A percentile compares a stretch with the other conserved stretches of the same genome.
These are phyloP conservation scores for Moricandia arvensis DNA, from an alignment of 345 rosid species.

Conservation along the genomic window DNA sequence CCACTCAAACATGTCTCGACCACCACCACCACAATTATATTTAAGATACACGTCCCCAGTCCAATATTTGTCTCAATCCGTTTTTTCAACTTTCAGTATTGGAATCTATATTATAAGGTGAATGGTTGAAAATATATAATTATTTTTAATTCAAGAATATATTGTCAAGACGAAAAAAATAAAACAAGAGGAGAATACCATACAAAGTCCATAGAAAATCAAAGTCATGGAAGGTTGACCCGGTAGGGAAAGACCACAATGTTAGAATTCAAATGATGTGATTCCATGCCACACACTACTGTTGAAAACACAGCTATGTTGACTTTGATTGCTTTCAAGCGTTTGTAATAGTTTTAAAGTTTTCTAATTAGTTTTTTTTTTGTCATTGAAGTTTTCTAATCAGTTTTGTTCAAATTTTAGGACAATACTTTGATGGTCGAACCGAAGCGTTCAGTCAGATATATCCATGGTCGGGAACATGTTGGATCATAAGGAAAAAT, in stretches of 20 bases:
- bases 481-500: background rate
- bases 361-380: background rate
- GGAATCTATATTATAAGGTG: background rate
- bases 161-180: background rate
- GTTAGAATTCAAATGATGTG: conserved; percentile 13
- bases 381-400: background rate
- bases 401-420: background rate
- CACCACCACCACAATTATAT: conserved; percentile 23
- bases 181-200: background rate
- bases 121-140: background rate
- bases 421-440: background rate
- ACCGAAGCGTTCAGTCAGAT: background rate
- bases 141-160: background rate
- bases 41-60: conserved; percentile 25
- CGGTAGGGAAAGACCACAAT: conserved; percentile 8
- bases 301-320: background rate
- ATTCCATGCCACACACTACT: conserved; percentile 13
- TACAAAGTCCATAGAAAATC: background rate
- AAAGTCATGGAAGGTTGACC: conserved; percentile 28
- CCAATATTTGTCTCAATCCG: conserved; percentile 26
- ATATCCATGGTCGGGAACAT: background rate
- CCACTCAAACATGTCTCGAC: conserved; percentile 29
- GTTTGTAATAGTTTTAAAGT: background rate
- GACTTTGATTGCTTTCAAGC: background rate
- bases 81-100: conserved; percentile 7